Evolutionary conservation across 371 early-diverging fungal genomes (phyloP).

Genomic region (Apophysomyces sp.): DNA sequence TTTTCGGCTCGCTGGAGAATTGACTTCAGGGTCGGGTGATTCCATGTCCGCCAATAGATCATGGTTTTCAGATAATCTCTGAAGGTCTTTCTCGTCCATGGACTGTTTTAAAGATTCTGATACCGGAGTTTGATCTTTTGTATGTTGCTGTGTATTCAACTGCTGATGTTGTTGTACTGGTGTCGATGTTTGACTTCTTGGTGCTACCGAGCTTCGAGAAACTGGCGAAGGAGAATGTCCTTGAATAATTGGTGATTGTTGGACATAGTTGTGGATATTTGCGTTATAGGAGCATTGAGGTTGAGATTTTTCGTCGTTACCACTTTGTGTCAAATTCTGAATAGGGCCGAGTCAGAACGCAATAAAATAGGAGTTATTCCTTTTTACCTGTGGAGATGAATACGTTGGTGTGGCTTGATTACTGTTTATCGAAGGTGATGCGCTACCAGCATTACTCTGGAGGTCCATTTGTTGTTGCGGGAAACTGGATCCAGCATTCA

Average conservation of each 20-base stretch:
- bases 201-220: slow-evolving; percentile 33
- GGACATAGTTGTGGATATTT: slow-evolving; percentile 16
- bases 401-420: slow-evolving; percentile 20
- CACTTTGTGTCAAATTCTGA: neutral
- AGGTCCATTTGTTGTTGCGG: slow-evolving; percentile 19
- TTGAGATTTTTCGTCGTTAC: slow-evolving; percentile 5
- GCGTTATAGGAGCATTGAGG: slow-evolving; percentile 12
- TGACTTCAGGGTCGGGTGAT: slow-evolving; percentile 1
- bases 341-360: no score
- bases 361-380: neutral
- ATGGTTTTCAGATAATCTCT: neutral
- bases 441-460: slow-evolving; percentile 11
- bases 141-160: slow-evolving; percentile 5
- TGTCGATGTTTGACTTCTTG: slow-evolving; percentile 35
- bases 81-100: neutral
- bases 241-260: slow-evolving; percentile 30
- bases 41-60: neutral
- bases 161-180: slow-evolving; percentile 39
- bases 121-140: neutral
- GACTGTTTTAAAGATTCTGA: slow-evolving; percentile 3
- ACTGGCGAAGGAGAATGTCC: slow-evolving; percentile 23
- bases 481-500: neutral
- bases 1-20: slow-evolving; percentile 1
- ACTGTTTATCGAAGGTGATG: slow-evolving; percentile 17
- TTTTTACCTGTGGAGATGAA: slow-evolving; percentile 16